Percentiles rank a stretch among this genome's conserved stretches.
These are phyloP conservation scores for Patellifolia procumbens DNA, from an alignment of 179 eudicot genomes.

Conservation along the genomic window DNA sequence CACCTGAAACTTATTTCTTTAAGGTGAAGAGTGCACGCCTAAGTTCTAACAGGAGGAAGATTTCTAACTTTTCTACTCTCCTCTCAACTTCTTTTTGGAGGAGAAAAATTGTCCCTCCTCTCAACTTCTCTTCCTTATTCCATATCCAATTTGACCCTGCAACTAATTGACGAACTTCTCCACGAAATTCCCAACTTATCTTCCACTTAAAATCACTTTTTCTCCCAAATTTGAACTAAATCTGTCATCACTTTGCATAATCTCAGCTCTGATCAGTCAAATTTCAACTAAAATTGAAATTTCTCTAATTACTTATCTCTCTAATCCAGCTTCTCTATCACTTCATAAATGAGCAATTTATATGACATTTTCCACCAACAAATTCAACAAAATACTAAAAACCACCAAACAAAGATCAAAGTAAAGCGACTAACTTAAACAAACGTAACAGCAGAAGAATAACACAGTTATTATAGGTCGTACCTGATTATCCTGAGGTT, in stretches of 20 bases:
- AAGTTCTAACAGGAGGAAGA: neutral
- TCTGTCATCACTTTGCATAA: neutral
- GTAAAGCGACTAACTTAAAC: neutral
- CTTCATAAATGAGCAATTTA: constrained; percentile 11
- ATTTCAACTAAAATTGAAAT: neutral
- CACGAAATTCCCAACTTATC: neutral
- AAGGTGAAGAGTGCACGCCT: too few species aligned
- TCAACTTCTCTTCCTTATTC: neutral
- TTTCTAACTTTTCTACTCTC: neutral
- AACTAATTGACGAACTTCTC: neutral
- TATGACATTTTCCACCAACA: constrained; percentile 8
- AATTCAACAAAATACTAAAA: neutral
- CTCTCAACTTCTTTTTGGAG: constrained; percentile 1
- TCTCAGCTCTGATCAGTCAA: constrained; percentile 8
- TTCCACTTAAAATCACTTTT: neutral
- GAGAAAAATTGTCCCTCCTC: too few species aligned
- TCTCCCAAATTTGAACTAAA: neutral
- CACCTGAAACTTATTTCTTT: too few species aligned
- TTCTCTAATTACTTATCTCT: neutral
- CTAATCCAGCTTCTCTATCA: too few species aligned
- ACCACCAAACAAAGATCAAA: neutral
- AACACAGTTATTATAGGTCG: neutral
- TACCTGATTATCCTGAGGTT: constrained; percentile 96
- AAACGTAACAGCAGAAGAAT: neutral
- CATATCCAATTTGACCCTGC: neutral